Conservation (phyloP, 2,329 filamentous ascomycete genomes). For the Fusarium euwallaceae region DNA sequence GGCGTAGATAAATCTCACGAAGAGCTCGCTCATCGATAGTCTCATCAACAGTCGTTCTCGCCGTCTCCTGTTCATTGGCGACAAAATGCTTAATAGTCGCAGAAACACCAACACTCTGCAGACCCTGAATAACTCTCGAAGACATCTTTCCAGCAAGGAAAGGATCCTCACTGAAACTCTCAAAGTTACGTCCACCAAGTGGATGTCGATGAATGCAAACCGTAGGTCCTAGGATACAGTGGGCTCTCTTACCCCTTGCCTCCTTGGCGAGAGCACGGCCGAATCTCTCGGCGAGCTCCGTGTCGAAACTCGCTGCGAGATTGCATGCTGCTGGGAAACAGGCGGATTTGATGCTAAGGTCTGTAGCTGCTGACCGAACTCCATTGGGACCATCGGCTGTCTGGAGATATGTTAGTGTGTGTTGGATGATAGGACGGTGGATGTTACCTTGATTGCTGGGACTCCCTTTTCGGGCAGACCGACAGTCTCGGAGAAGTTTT, state of each 20-base stretch:
- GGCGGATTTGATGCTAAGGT: conserved; percentile 47
- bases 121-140: conserved; percentile 58
- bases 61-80: conserved; percentile 57
- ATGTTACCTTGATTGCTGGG: conserved; percentile 37
- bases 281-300: conserved; percentile 66
- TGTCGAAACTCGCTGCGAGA: conserved; percentile 74
- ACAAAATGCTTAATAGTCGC: conserved; percentile 63
- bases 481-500: conserved; percentile 43
- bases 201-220: conserved; percentile 63
- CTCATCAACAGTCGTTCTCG: conserved; percentile 49
- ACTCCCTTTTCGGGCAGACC: conserved; percentile 33
- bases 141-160: conserved; percentile 60
- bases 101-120: conserved; percentile 58
- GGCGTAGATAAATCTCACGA: conserved; percentile 58
- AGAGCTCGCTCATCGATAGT: conserved; percentile 48
- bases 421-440: fast-evolving
- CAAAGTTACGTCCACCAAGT: conserved; percentile 62
- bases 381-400: conserved; percentile 53
- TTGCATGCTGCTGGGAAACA: conserved; percentile 51
- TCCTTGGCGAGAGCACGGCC: conserved; percentile 71
- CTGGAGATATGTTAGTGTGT: neutral
- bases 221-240: conserved; percentile 77
- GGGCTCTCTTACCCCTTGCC: conserved; percentile 70
- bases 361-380: conserved; percentile 49
- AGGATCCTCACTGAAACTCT: conserved; percentile 63